Percentiles rank a stretch among this genome's conserved stretches.
Conservation (phyloP, 768 basidiomycete species). For the Kondoa malvinella region DNA sequence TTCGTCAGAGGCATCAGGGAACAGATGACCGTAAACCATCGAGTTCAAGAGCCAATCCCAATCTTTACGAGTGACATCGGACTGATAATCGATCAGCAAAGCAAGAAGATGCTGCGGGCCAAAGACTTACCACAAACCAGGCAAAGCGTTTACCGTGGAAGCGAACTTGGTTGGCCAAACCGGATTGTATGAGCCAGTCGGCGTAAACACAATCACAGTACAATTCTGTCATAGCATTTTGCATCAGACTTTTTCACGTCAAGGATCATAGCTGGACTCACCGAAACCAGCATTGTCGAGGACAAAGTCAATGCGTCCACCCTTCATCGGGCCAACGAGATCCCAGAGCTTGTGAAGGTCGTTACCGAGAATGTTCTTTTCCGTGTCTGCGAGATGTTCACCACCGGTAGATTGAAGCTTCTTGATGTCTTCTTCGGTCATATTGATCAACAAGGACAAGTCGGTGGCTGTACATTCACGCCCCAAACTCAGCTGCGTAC, state of each 20-base stretch:
- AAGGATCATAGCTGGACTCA: conserved; percentile 42
- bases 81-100: conserved; percentile 28
- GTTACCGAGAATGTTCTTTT: conserved; percentile 91
- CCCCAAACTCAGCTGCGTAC: background rate
- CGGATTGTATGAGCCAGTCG: conserved; percentile 83
- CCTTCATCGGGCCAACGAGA: conserved; percentile 51
- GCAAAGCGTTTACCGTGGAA: conserved; percentile 94
- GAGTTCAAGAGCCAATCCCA: conserved; percentile 82
- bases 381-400: conserved; percentile 83
- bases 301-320: conserved; percentile 60
- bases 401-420: conserved; percentile 89
- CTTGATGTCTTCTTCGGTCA: conserved; percentile 91
- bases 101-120: no score
- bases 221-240: conserved; percentile 6
- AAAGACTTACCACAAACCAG: conserved; percentile 48
- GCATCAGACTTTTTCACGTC: background rate
- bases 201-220: conserved; percentile 38
- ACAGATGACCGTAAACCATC: conserved; percentile 73
- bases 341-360: conserved; percentile 57
- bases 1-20: conserved; percentile 60
- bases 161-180: conserved; percentile 61
- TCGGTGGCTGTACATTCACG: conserved; percentile 44
- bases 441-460: conserved; percentile 75
- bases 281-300: conserved; percentile 82
- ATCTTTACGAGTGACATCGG: conserved; percentile 80